phyloP scores from a whole-genome alignment of 2,329 filamentous ascomycete species.

The Calonectria honghensis region DNA sequence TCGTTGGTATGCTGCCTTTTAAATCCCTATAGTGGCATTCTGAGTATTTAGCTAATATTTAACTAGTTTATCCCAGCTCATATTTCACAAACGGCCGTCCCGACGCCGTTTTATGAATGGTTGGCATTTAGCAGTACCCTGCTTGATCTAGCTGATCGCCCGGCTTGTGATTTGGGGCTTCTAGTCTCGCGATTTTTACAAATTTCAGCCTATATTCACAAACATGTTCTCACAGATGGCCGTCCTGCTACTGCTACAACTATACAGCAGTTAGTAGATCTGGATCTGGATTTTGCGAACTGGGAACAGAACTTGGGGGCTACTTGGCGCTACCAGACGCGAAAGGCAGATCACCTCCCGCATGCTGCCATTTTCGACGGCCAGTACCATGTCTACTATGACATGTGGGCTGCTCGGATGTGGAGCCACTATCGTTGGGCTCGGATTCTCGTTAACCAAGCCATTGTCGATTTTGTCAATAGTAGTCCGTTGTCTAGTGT shows the following conservation, averaged over 20 bases:
- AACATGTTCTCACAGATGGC: conserved; percentile 61
- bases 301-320: conserved; percentile 62
- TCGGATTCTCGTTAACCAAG: conserved; percentile 72
- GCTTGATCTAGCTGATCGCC: conserved; percentile 61
- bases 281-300: conserved; percentile 63
- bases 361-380: conserved; percentile 68
- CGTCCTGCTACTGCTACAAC: conserved; percentile 58
- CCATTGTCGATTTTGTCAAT: conserved; percentile 65
- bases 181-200: conserved; percentile 64
- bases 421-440: conserved; percentile 78
- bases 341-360: conserved; percentile 59
- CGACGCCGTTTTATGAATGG: conserved; percentile 66
- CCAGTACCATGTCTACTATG: conserved; percentile 73
- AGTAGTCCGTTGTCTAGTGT: conserved; percentile 63
- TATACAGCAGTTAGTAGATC: conserved; percentile 62
- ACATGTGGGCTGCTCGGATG: conserved; percentile 72
- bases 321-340: conserved; percentile 62
- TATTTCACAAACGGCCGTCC: conserved; percentile 62
- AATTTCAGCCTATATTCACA: conserved; percentile 61
- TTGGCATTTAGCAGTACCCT: conserved; percentile 61
- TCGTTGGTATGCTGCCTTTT: conserved; percentile 67
- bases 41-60: conserved; percentile 34
- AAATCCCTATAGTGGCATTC: background rate
- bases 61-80: conserved; percentile 67
- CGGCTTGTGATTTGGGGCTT: conserved; percentile 64